phyloP scores from a whole-genome alignment of 164 flowering plant species.

The Macadamia tetraphylla region DNA sequence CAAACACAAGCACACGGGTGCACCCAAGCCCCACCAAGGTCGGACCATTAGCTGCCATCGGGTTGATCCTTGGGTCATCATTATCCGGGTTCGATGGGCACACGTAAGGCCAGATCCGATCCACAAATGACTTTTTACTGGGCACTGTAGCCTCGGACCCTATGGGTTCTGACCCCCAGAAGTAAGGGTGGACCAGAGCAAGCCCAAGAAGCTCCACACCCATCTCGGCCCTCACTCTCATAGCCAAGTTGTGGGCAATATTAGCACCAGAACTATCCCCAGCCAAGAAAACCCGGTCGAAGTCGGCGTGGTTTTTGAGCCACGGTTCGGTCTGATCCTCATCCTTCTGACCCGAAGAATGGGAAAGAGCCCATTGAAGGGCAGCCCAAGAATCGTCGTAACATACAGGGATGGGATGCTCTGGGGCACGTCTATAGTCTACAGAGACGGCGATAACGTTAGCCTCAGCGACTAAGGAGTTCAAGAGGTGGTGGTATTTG shows the following conservation, averaged over 20 bases:
- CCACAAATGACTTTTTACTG: conserved; percentile 17
- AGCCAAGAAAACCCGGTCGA: conserved; percentile 23
- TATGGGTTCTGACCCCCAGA: conserved; percentile 21
- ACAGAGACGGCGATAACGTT: conserved; percentile 27
- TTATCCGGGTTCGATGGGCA: conserved; percentile 38
- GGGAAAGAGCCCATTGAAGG: conserved; percentile 31
- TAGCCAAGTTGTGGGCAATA: conserved; percentile 28
- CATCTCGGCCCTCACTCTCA: conserved; percentile 16
- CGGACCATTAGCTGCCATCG: conserved; percentile 36
- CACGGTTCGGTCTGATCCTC: conserved; percentile 23
- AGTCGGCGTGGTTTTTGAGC: conserved; percentile 26
- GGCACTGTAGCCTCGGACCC: conserved; percentile 12
- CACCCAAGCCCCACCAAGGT: conserved; percentile 30
- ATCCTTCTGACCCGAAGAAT: conserved; percentile 6
- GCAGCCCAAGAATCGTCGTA: conserved; percentile 45
- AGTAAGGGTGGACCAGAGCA: conserved; percentile 30
- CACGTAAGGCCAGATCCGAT: conserved; percentile 37
- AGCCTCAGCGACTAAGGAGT: conserved; percentile 16
- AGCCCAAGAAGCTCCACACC: conserved; percentile 16
- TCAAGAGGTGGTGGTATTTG: conserved; percentile 14
- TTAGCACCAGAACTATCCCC: conserved; percentile 44
- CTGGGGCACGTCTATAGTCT: conserved; percentile 30
- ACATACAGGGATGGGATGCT: conserved; percentile 31
- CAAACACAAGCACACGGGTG: conserved; percentile 31
- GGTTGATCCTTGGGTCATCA: conserved; percentile 60